phyloP scores from a whole-genome alignment of 495 filamentous ascomycete genomes.

The Apiosordaria backusii region DNA sequence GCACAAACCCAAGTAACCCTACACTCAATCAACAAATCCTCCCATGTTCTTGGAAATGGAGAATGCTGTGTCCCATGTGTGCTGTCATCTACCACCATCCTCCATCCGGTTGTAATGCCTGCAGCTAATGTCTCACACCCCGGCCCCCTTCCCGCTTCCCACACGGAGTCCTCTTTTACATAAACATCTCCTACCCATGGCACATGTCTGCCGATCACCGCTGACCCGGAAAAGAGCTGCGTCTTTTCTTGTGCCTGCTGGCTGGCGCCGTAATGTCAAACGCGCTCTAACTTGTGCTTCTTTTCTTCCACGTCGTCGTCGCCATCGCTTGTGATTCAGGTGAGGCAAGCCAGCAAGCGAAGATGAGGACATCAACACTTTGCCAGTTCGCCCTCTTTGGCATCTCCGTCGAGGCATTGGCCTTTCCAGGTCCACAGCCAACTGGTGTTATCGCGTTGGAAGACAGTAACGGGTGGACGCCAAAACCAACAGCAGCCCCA shows the following conservation, averaged over 20 bases:
- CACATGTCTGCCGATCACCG: neutral
- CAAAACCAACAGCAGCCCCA: constrained; percentile 36
- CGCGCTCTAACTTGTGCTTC: neutral
- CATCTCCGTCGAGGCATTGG: constrained; percentile 34
- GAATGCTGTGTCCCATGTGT: neutral
- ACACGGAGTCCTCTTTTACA: neutral
- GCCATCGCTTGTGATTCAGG: neutral
- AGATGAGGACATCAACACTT: constrained; percentile 8
- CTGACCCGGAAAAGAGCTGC: neutral
- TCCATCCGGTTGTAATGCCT: neutral
- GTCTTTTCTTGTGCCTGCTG: neutral
- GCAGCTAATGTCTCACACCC: constrained; percentile 9
- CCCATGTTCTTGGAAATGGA: neutral
- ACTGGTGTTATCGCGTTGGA: constrained; percentile 24
- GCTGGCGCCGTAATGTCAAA: no score
- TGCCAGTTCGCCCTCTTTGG: constrained; percentile 31
- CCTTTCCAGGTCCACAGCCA: constrained; percentile 32
- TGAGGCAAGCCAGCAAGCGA: neutral
- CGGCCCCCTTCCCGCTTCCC: neutral
- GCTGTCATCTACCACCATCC: neutral
- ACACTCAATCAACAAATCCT: neutral
- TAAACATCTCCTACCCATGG: neutral
- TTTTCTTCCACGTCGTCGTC: neutral
- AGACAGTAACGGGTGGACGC: constrained; percentile 18
- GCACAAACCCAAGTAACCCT: neutral